These are phyloP conservation scores for Hyphodiscus sp. DNA, from an alignment of 2,329 filamentous ascomycete genomes.

Conservation along the genomic window DNA sequence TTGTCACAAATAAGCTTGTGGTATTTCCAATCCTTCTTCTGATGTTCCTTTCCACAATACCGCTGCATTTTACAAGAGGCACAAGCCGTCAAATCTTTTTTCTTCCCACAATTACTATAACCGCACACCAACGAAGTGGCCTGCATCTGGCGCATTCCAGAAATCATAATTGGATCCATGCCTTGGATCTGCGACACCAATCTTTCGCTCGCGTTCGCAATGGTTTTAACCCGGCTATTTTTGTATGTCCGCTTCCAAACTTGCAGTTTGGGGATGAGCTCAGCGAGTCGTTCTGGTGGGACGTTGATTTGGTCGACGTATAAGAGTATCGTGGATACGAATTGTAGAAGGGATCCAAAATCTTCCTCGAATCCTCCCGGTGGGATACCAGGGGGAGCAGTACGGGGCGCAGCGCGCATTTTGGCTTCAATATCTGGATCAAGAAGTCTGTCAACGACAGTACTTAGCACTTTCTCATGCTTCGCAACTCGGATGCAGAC, in stretches of 20 bases:
- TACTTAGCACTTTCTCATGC: slow-evolving; percentile 16
- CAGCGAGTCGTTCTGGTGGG: slow-evolving; percentile 14
- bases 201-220: slow-evolving; percentile 15
- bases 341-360: slow-evolving; percentile 23
- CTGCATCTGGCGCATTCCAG: slow-evolving; percentile 12
- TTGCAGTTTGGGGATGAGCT: slow-evolving; percentile 17
- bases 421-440: slow-evolving; percentile 9
- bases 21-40: slow-evolving; percentile 4
- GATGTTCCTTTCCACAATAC: slow-evolving; percentile 3
- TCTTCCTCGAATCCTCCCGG: slow-evolving; percentile 19
- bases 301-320: slow-evolving; percentile 9
- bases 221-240: slow-evolving; percentile 12
- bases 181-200: slow-evolving; percentile 19
- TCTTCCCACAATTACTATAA: slow-evolving; percentile 9
- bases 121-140: slow-evolving; percentile 17
- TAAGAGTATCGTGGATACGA: slow-evolving; percentile 22
- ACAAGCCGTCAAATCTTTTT: slow-evolving; percentile 14
- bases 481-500: slow-evolving; percentile 15
- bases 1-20: not conserved
- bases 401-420: slow-evolving; percentile 14
- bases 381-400: slow-evolving; percentile 2
- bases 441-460: slow-evolving; percentile 19
- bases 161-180: slow-evolving; percentile 7
- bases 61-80: not conserved
- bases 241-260: slow-evolving; percentile 1